Base-by-base conservation (phyloP, 2,329 filamentous ascomycete genomes). In the Ceratocystis eucalypticola region DNA sequence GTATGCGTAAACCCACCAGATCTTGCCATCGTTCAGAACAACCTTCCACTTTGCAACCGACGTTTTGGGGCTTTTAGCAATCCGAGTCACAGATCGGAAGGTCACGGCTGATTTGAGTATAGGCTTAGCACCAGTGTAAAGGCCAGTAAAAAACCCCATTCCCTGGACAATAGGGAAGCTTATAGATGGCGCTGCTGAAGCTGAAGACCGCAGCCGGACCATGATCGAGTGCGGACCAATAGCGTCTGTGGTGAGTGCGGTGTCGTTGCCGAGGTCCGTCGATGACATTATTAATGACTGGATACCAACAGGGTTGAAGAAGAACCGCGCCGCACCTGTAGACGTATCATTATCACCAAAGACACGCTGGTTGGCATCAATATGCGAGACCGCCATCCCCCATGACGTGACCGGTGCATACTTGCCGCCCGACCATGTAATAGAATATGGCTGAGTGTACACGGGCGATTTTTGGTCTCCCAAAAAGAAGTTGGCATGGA, bases 131-230 rank as follows among this genome's bases (percentile, higher is more conserved):
- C 85, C 84, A 65, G 80, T 80, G 75, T 92, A 97, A 20, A 88
- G 75, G 0, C 81, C 92, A 3, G 92, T 96, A 20, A 96, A 79
- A 71, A 91, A 96, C 0, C 84, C 87, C 85, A 95, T 94, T 10
- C 94, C 94, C 73, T 97, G 93, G 0, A 96, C 85, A 6, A 96
- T 73, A 0, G 92, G 91, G 70, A 96, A 91, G 0, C 84, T 87
- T 22, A 97, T 81, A 1, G 82, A 79, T 0, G 87, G 82, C 1
- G 78, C 74, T 6, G 81, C 79, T 2, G 78, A 77, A n/a, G 74
- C 72, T 25, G 79, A 77, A 2, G 80, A 79, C 63, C 78, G 81
- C 41, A 97, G 78, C 57, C 88, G 87, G 59, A 91, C 84, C 69
- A 90, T 85, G 15, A 77, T 82, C 45, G 78, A 88, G 72, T 79